Evolutionary conservation across 805 yeast species (phyloP).

Genomic region (Starmerella khaoyaiensis): DNA sequence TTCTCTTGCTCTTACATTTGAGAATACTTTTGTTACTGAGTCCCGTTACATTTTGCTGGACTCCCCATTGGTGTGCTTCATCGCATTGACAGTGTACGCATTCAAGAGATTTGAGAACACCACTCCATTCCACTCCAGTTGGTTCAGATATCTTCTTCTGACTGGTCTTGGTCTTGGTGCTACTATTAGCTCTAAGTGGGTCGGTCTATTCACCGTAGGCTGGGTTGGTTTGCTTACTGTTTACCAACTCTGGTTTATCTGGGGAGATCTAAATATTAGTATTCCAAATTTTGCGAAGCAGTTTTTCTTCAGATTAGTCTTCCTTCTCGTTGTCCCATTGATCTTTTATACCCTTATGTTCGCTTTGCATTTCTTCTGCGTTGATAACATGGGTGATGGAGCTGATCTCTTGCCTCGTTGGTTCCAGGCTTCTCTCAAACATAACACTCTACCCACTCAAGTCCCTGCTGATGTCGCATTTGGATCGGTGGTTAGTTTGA

Average conservation of each 20-base stretch:
- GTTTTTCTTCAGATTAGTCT: conserved; percentile 30
- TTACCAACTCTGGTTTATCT: conserved; percentile 48
- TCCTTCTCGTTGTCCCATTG: conserved; percentile 43
- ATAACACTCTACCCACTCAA: conserved; percentile 29
- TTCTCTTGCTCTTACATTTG: conserved; percentile 41
- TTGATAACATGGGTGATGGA: conserved; percentile 41
- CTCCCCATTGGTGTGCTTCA: conserved; percentile 33
- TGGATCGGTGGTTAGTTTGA: conserved; percentile 60
- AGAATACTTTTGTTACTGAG: conserved; percentile 51
- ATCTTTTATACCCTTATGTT: conserved; percentile 46
- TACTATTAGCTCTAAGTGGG: conserved; percentile 50
- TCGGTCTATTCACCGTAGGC: conserved; percentile 51
- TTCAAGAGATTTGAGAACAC: conserved; percentile 39
- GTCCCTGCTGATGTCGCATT: conserved; percentile 54
- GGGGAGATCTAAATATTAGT: conserved; percentile 53
- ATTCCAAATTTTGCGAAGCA: conserved; percentile 32
- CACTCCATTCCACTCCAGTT: conserved; percentile 35
- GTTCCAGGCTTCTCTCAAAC: conserved; percentile 48
- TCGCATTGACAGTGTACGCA: conserved; percentile 38
- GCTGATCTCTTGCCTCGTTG: conserved; percentile 51
- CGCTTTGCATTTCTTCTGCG: conserved; percentile 41
- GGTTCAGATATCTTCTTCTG: conserved; percentile 41
- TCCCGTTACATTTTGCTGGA: conserved; percentile 42
- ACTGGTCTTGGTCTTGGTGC: conserved; percentile 42
- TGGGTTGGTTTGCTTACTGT: conserved; percentile 47